phyloP scores from a whole-genome alignment of 805 yeast species.

The Ogataea ramenticola region DNA sequence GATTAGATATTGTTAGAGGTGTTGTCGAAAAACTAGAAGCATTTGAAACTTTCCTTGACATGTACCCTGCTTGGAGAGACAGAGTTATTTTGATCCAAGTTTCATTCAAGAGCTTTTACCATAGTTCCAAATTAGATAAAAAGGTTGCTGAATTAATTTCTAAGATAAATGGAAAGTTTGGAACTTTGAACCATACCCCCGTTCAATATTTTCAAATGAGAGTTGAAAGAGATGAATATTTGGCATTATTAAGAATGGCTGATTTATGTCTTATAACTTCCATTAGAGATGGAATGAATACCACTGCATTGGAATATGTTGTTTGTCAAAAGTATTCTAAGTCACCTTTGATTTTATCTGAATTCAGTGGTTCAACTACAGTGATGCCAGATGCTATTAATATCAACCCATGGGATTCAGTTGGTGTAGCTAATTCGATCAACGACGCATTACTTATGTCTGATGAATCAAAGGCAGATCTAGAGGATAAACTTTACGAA shows the following conservation, averaged over 20 bases:
- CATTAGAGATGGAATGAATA: constrained; percentile 93
- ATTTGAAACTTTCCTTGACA: constrained; percentile 76
- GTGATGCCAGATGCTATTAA: constrained; percentile 66
- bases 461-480: constrained; percentile 32
- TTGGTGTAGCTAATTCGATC: constrained; percentile 83
- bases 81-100: constrained; percentile 86
- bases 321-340: constrained; percentile 71
- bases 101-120: constrained; percentile 66
- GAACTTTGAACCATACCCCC: constrained; percentile 76
- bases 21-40: constrained; percentile 91
- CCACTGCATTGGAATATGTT: constrained; percentile 89
- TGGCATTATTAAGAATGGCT: constrained; percentile 81
- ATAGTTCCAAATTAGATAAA: constrained; percentile 61
- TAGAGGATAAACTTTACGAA: constrained; percentile 50
- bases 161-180: constrained; percentile 78
- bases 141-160: constrained; percentile 78
- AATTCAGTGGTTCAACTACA: constrained; percentile 84
- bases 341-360: constrained; percentile 81
- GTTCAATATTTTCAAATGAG: constrained; percentile 90
- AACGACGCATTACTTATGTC: constrained; percentile 58
- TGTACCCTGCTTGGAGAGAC: constrained; percentile 85
- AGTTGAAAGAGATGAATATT: constrained; percentile 79
- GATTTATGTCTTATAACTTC: constrained; percentile 86
- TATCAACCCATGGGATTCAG: constrained; percentile 96
- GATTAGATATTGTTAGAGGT: constrained; percentile 88